Conservation (phyloP, 495 filamentous ascomycete species). For the Tuber borchii region DNA sequence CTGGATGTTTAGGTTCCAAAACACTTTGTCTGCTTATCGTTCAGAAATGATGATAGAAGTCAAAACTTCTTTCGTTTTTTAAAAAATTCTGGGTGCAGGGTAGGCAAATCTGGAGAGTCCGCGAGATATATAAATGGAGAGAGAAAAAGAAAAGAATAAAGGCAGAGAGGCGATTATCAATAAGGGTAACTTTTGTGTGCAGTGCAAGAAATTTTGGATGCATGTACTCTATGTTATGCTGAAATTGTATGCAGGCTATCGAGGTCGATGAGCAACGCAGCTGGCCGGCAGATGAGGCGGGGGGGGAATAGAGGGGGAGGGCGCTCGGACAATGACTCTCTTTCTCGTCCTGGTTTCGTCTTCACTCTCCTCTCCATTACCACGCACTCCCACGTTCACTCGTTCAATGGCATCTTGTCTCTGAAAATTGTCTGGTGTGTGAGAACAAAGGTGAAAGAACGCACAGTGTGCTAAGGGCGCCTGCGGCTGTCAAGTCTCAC, state of each 20-base stretch:
- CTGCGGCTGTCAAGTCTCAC: background rate
- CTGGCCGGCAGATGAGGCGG: background rate
- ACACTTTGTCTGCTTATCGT: background rate
- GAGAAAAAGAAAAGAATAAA: background rate
- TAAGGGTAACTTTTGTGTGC: background rate
- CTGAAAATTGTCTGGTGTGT: background rate
- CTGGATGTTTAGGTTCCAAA: background rate
- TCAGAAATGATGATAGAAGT: background rate
- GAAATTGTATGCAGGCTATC: background rate
- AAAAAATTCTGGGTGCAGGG: background rate
- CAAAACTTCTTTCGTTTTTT: background rate
- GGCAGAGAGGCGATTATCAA: background rate
- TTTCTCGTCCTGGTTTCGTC: background rate
- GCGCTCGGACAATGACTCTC: constrained; percentile 3
- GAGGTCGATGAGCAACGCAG: background rate
- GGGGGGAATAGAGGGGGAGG: background rate
- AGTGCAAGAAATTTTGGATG: background rate
- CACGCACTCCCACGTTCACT: background rate
- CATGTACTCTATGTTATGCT: constrained; percentile 1
- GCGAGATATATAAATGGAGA: background rate
- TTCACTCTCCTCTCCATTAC: background rate
- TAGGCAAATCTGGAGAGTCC: background rate
- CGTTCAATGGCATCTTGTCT: background rate
- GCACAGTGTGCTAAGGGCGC: constrained; percentile 5
- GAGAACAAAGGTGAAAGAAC: constrained; percentile 2